Conservation (phyloP, 225 moss, liverwort and hornwort species). For the Asterella californica region DNA sequence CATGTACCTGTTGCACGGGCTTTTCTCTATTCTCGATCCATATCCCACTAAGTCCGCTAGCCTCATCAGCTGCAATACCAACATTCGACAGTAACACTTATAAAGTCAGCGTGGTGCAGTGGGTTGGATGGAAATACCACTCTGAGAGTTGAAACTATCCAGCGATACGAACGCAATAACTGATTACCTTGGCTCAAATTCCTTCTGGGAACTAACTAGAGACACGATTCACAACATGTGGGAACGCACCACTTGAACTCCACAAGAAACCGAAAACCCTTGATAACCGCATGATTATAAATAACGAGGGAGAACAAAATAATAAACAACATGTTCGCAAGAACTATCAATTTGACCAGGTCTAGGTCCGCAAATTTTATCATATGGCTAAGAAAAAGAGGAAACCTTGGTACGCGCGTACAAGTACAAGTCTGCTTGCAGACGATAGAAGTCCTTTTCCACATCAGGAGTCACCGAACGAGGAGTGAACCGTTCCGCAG, state of each 20-base stretch:
- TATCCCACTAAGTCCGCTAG: constrained; percentile 96
- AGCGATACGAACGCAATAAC: background rate
- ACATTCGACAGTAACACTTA: background rate
- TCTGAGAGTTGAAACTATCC: background rate
- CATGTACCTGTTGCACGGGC: constrained; percentile 88
- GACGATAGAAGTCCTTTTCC: constrained; percentile 91
- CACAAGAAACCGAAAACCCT: background rate
- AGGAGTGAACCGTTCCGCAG: constrained; percentile 65
- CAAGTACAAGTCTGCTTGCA: constrained; percentile 91
- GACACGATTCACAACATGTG: background rate
- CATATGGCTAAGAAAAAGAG: constrained; percentile 7
- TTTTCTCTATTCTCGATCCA: constrained; percentile 81
- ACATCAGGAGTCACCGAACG: constrained; percentile 65
- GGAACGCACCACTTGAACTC: background rate
- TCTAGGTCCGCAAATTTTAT: background rate
- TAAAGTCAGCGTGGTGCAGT: background rate
- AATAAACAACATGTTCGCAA: background rate
- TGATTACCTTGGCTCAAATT: background rate
- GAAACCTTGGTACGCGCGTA: constrained; percentile 94
- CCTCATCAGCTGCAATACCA: constrained; percentile 79
- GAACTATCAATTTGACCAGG: background rate
- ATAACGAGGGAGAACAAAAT: background rate
- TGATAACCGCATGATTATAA: background rate
- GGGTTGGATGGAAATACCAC: background rate
- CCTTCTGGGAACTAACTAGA: background rate